phyloP scores from a whole-genome alignment of 73 alveolate species.

The Stentor coeruleus region DNA sequence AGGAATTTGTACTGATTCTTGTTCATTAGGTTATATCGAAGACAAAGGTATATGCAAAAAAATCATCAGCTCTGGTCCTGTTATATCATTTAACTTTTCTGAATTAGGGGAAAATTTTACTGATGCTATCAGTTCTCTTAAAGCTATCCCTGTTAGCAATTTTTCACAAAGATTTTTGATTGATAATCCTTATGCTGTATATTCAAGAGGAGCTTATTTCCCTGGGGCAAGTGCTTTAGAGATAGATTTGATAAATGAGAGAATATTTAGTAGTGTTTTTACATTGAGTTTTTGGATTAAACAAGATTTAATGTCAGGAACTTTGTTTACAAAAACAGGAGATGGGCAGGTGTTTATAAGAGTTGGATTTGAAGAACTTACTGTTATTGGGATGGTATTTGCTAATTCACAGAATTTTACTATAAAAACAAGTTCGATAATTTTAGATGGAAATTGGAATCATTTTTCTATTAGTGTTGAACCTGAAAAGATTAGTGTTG shows the following conservation, averaged over 20 bases:
- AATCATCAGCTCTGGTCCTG: not conserved
- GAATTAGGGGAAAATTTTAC: not conserved
- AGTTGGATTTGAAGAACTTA: no score
- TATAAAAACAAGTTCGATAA: no score
- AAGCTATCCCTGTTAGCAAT: not conserved
- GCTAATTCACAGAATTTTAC: no score
- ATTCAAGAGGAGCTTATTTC: not conserved
- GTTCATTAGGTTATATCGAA: not conserved
- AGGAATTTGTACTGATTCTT: not conserved
- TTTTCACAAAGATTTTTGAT: not conserved
- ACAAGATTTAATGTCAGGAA: not conserved
- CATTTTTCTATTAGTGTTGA: no score
- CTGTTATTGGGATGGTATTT: no score
- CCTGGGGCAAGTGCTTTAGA: not conserved
- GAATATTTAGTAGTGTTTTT: not conserved
- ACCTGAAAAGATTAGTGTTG: no score
- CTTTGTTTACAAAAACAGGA: not conserved
- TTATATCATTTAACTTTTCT: no score
- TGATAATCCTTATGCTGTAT: not conserved
- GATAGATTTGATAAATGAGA: not conserved
- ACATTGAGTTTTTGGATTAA: not conserved
- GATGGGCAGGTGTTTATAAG: no score
- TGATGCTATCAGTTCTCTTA: not conserved
- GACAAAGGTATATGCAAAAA: not conserved
- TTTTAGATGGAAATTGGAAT: no score